Conservation (phyloP, 2,329 filamentous ascomycete genomes). For the Diaporthe ampelina region DNA sequence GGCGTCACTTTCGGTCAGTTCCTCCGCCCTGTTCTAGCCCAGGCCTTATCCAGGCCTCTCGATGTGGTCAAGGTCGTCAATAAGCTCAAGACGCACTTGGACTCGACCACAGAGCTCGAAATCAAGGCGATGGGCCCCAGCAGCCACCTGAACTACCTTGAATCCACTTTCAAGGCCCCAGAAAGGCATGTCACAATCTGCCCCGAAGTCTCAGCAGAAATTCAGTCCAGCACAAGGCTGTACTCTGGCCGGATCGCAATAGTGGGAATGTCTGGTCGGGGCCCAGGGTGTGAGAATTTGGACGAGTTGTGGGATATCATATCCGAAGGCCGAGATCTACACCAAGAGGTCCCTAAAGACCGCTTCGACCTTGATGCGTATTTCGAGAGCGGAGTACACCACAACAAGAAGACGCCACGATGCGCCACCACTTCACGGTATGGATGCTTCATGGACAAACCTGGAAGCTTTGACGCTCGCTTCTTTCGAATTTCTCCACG, state of each 20-base stretch:
- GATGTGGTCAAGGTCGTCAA: neutral
- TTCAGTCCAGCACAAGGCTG: neutral
- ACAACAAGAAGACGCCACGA: too few relatives aligned
- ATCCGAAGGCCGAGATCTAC: constrained; percentile 45
- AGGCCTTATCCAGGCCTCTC: neutral
- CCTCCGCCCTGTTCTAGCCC: neutral
- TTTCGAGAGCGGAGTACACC: neutral
- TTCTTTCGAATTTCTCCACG: constrained; percentile 19
- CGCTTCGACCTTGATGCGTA: neutral
- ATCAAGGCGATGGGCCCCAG: neutral
- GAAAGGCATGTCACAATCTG: too few relatives aligned
- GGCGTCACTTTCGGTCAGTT: neutral
- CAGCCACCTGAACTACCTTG: neutral
- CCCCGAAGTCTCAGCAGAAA: too few relatives aligned
- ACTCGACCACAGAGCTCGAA: neutral
- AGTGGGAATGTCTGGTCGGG: neutral
- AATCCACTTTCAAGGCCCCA: neutral
- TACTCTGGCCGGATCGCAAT: neutral
- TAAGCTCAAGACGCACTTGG: neutral
- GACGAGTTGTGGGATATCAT: constrained; percentile 2
- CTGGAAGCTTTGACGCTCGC: neutral
- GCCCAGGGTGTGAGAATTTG: neutral
- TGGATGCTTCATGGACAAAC: constrained; percentile 6
- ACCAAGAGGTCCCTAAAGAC: constrained; percentile 30
- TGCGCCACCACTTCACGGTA: neutral